Percentiles rank a stretch among this genome's conserved stretches.
These are phyloP conservation scores for Phytophthora hibernalis DNA, from an alignment of 352 stramenopile species.

Conservation along the genomic window DNA sequence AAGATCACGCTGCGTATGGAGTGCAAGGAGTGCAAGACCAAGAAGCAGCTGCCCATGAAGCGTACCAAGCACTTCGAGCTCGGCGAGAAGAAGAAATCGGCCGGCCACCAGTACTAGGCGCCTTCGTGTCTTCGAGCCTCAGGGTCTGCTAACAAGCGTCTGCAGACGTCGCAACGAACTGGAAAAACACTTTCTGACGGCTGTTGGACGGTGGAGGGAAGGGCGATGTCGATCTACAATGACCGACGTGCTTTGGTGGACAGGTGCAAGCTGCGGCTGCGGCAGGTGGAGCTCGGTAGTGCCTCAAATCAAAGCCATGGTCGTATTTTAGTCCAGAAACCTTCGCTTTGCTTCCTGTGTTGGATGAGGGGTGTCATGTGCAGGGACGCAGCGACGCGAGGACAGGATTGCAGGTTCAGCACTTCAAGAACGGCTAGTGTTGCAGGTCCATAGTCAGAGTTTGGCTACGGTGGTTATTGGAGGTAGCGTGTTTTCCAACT, in stretches of 20 bases:
- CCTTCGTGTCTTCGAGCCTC: no score
- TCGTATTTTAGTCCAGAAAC: conserved; percentile 62
- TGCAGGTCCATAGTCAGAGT: not conserved
- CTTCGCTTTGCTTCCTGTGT: not conserved
- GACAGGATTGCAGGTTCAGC: no score
- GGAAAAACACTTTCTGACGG: conserved; percentile 7
- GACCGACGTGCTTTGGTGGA: conserved; percentile 18
- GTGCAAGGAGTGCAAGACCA: conserved; percentile 99
- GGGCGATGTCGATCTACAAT: conserved; percentile 32
- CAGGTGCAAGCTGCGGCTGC: conserved; percentile 16
- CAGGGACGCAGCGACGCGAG: no score
- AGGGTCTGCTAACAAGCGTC: conserved; percentile 20
- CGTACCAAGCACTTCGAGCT: conserved; percentile 99
- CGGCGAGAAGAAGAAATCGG: conserved; percentile 99
- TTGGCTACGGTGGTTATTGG: not conserved
- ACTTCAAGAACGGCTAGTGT: no score
- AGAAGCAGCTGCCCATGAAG: conserved; percentile 99
- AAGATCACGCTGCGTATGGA: conserved; percentile 98
- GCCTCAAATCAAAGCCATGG: conserved; percentile 60
- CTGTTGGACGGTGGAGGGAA: conserved; percentile 10
- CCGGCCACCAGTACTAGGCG: conserved; percentile 97
- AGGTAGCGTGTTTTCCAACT: not conserved
- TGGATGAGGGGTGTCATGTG: not conserved
- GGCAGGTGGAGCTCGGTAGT: conserved; percentile 28
- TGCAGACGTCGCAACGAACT: no score